Evolutionary conservation across 257 asterid species (phyloP).

Genomic region (Solanum megistacrolobum): DNA sequence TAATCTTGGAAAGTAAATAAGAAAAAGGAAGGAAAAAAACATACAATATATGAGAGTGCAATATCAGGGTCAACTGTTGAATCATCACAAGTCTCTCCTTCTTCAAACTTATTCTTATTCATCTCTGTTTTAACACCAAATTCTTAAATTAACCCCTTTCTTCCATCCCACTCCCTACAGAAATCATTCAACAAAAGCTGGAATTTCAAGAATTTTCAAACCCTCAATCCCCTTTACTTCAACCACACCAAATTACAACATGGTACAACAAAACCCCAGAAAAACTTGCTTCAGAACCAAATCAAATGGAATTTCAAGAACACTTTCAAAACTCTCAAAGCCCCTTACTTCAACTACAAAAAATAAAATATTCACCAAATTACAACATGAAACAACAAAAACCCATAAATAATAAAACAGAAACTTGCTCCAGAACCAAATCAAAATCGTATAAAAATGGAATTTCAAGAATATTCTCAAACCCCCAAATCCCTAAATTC

Average conservation of each 20-base stretch:
- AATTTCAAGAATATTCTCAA: neutral
- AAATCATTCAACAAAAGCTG: neutral
- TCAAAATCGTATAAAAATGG: neutral
- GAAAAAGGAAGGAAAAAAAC: neutral
- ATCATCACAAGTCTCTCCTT: conserved; percentile 2
- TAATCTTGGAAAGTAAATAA: neutral
- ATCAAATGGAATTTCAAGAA: neutral
- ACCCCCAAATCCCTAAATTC: neutral
- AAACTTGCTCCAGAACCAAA: neutral
- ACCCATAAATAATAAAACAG: neutral
- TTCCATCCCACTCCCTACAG: neutral
- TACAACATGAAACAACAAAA: neutral
- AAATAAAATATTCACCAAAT: neutral
- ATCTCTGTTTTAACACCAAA: neutral
- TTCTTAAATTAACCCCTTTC: neutral
- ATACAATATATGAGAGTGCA: conserved; percentile 8
- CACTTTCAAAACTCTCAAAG: neutral
- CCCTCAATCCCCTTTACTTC: neutral
- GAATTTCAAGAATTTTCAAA: neutral
- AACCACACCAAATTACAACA: neutral
- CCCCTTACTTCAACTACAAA: neutral
- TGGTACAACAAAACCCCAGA: neutral
- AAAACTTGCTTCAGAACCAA: neutral
- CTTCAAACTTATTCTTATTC: neutral
- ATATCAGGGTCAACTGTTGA: conserved; percentile 7